Evolutionary conservation across 768 basidiomycete genomes (phyloP).

Genomic region (Hygrocybe punicea): DNA sequence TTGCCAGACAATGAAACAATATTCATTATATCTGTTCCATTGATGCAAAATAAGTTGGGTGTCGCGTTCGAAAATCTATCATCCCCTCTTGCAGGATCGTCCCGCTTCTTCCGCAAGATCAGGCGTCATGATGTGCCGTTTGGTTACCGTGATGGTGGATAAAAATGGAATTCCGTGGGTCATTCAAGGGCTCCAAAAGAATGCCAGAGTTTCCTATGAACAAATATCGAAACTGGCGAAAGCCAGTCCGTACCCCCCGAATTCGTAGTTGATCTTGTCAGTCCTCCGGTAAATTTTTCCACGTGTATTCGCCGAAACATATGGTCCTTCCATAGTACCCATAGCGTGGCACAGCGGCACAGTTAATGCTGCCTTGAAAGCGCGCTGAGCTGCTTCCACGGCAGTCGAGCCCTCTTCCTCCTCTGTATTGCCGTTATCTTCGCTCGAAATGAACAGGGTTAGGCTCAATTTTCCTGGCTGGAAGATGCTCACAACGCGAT

Average conservation of each 20-base stretch:
- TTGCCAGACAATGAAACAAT: no score
- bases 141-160: no score
- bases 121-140: no score
- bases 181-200: no score
- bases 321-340: background rate
- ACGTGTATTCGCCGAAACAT: constrained; percentile 1
- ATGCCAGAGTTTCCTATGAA: constrained; percentile 33
- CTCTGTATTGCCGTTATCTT: constrained; percentile 43
- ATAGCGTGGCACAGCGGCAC: constrained; percentile 15
- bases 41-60: no score
- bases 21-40: no score
- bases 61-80: no score
- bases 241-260: constrained; percentile 87
- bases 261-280: constrained; percentile 98
- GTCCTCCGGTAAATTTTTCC: constrained; percentile 71
- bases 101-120: no score
- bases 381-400: constrained; percentile 69
- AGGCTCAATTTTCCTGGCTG: constrained; percentile 81
- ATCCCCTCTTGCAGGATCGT: no score
- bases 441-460: constrained; percentile 84
- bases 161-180: no score
- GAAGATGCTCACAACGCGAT: constrained; percentile 90
- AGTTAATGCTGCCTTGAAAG: constrained; percentile 65
- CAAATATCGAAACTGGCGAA: constrained; percentile 78
- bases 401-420: constrained; percentile 46